Base-by-base conservation (phyloP, 2,329 filamentous ascomycete species). In the Penicillium sp. region DNA sequence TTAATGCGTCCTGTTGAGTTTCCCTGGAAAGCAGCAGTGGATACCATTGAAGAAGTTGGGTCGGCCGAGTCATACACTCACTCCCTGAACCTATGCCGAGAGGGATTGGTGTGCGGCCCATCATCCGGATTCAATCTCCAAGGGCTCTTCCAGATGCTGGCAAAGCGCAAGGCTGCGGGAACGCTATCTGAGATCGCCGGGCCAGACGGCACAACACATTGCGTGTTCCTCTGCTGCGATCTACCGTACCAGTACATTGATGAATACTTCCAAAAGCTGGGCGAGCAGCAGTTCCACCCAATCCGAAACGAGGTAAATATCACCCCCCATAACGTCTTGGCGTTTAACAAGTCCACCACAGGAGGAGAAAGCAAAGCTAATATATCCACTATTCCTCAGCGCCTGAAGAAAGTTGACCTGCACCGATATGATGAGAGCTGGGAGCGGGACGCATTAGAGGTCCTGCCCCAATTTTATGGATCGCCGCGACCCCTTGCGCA, bases 211-310 rank as follows among this genome's bases (percentile, higher is more conserved):
- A 71, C 77, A 49, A 73, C 82, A 2, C 76, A 81, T 58, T 84
- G 81, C 45, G 83, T 84, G 0, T 87, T 87, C 67, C 68, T 86
- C 3, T 87, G 84, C 70, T 86, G 84, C 56, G 85, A 87, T 55
- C 61, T 87, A 27, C 85, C 85, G 0, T 87, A 87, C 60, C 84
- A 87, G 65, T 87, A 87, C 58, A 79, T 87, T 44, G 74, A 78
- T 25, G 82, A 83, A 61, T 87, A 87, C 64, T 87, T 85, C 61
- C 75, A 81, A 27, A 85, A 84, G 62, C 72, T 86, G 11, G 78
- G 75, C 2, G 61, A 74, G 1, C 71, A 73, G 2, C 69, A 80
- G 46, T 85, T 85, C 64, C 79, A 76, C 2, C 68, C 77, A 0
- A 82, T 85, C 34, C 69, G 71, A 16, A 81, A 82, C 57, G 65